Evolutionary conservation across 1,284 basidiomycete species (phyloP), one percentile per base, ranked within the genome.

Genomic region (Prillingera fragicola): DNA sequence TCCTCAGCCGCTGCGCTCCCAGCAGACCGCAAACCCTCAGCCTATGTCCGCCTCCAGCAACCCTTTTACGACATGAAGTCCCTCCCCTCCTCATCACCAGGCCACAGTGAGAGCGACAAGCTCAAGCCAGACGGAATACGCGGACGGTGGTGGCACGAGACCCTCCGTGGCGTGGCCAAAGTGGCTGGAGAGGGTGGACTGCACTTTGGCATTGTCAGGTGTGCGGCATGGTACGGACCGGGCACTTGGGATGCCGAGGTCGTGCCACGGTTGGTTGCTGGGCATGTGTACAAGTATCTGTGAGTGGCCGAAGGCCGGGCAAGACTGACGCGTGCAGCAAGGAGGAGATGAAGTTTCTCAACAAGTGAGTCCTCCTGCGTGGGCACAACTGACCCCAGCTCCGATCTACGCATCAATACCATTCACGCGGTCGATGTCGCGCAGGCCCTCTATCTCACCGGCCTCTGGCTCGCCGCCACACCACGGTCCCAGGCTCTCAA

Each of bases 111-210:
- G 73, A 36, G 37, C 10, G 82, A 85, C 47, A 81, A 84, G 48
- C 71, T 83, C 27, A 83, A 83, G 60, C 87, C 88, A 0, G 74
- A 78, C 37, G 83, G 82, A 24, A 77, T 81, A 5, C 73, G 83
- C 42, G 87, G 88, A 10, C 79, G 76, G 18, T 92, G 88, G 88
- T 91, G 88, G 87, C 87, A 91, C 60, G 88, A 91, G 73, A 80
- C 83, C 1, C 70, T 87, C 31, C 78, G 88, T 25, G 81, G 80
- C 56, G 64, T 91, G 35, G 13, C 33, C 33, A 15, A 25, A 17
- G 24, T 37, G 24, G 35, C 35, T 37, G 19, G 35, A 37, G 24
- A 37, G 27, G 15, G 35, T 37, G 35, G 24, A 14, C 33, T 40
- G 32, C 29, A 40, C 38, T 26, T 25, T 38, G 43, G 37, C 13